phyloP scores from a whole-genome alignment of 805 yeast genomes.

The Wickerhamiella azymoides region DNA sequence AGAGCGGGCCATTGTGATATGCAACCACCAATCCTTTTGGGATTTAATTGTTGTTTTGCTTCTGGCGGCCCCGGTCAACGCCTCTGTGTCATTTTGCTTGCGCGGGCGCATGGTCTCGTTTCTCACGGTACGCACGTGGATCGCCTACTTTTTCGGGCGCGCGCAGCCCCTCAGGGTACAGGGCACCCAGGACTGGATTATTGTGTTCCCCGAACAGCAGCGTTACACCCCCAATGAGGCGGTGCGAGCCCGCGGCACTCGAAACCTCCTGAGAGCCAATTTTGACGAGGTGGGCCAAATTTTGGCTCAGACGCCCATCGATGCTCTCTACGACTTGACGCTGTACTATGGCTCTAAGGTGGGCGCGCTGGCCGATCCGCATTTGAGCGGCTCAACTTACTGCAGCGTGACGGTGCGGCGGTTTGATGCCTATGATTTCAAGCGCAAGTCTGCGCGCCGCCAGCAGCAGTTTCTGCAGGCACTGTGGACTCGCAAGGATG shows the following conservation, averaged over 20 bases:
- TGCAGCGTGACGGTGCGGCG: neutral
- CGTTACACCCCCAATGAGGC: neutral
- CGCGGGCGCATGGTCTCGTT: neutral
- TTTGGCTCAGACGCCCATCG: neutral
- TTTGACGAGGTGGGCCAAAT: neutral
- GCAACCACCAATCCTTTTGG: conserved; percentile 4
- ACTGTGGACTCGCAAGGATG: neutral
- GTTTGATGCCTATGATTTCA: neutral
- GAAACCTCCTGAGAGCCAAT: neutral
- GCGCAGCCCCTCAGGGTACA: neutral
- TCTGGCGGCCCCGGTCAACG: neutral
- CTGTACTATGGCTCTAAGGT: neutral
- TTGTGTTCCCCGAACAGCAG: conserved; percentile 4
- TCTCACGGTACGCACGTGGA: neutral
- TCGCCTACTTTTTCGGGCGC: neutral
- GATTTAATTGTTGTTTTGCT: conserved; percentile 1
- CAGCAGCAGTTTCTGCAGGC: neutral
- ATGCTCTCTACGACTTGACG: conserved; percentile 2
- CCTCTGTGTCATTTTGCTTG: neutral
- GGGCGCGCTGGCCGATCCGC: neutral
- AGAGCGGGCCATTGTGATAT: neutral
- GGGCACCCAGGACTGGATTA: neutral
- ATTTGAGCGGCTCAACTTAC: neutral
- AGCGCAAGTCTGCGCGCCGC: neutral
- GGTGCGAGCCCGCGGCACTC: neutral